phyloP scores from a whole-genome alignment of 495 filamentous ascomycete species.

The Patellaria atrata region DNA sequence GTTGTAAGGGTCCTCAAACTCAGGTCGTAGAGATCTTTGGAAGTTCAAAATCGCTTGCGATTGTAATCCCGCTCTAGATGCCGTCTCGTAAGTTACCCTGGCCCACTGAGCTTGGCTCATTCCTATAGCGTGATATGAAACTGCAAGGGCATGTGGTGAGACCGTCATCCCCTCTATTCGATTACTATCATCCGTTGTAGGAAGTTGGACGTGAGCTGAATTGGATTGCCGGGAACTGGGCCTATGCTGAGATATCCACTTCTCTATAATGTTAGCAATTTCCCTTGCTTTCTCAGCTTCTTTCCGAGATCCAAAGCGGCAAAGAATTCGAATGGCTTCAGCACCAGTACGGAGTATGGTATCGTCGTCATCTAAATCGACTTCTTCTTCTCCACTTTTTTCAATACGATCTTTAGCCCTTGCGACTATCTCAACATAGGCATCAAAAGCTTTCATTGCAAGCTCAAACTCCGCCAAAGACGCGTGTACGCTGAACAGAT shows the following conservation, averaged over 20 bases:
- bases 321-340: slow-evolving; percentile 66
- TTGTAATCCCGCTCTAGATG: slow-evolving; percentile 52
- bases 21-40: slow-evolving; percentile 51
- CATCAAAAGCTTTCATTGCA: slow-evolving; percentile 72
- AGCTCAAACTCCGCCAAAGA: slow-evolving; percentile 77
- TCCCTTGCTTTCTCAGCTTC: slow-evolving; percentile 64
- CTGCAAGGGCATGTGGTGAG: slow-evolving; percentile 40
- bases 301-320: slow-evolving; percentile 57
- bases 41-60: slow-evolving; percentile 59
- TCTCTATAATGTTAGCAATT: slow-evolving; percentile 49
- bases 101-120: slow-evolving; percentile 78
- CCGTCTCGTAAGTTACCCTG: slow-evolving; percentile 56
- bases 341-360: slow-evolving; percentile 59
- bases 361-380: slow-evolving; percentile 61
- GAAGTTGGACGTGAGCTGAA: slow-evolving; percentile 14
- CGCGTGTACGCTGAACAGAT: slow-evolving; percentile 78
- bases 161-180: slow-evolving; percentile 20
- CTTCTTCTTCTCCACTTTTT: slow-evolving; percentile 58
- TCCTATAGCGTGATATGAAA: slow-evolving; percentile 67
- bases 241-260: slow-evolving; percentile 41
- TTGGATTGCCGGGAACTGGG: slow-evolving; percentile 5
- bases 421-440: slow-evolving; percentile 74
- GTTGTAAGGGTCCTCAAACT: slow-evolving; percentile 44
- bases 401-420: slow-evolving; percentile 65
- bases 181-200: slow-evolving; percentile 20